Conservation (phyloP, 2,329 filamentous ascomycete species). For the Pleoardoris graminearum region DNA sequence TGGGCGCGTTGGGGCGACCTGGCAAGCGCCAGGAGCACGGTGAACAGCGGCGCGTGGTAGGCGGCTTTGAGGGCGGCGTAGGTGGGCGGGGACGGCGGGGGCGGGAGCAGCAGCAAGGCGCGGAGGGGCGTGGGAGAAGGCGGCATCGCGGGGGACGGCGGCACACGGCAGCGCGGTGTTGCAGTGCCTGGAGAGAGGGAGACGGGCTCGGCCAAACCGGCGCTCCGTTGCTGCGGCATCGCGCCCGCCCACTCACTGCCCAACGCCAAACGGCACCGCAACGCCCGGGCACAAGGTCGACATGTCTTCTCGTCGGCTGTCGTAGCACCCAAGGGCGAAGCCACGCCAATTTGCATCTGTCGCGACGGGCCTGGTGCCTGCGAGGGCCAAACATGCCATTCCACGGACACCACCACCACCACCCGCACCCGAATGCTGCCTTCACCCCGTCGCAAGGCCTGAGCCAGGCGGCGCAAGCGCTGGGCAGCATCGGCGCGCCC, state of each 20-base stretch:
- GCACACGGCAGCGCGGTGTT: constrained; percentile 3
- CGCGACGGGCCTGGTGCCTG: too few species aligned
- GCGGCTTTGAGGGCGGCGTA: constrained; percentile 48
- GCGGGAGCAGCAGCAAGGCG: constrained; percentile 51
- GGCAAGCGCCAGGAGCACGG: constrained; percentile 49
- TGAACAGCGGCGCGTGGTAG: constrained; percentile 48
- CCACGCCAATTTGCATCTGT: too few species aligned
- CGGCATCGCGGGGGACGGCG: constrained; percentile 33
- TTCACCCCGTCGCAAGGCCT: constrained; percentile 48
- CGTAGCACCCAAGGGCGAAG: too few species aligned
- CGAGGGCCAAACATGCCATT: constrained; percentile 43
- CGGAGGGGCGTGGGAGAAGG: constrained; percentile 24
- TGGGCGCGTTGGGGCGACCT: constrained; percentile 32
- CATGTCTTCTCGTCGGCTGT: too few species aligned
- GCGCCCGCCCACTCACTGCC: not conserved
- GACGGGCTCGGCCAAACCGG: too few species aligned
- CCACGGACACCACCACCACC: constrained; percentile 42
- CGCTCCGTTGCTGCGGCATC: too few species aligned
- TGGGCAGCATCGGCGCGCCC: constrained; percentile 54
- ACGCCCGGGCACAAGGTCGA: too few species aligned
- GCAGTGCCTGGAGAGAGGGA: too few species aligned
- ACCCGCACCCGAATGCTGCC: constrained; percentile 39
- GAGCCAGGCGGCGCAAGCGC: constrained; percentile 50
- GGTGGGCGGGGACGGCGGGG: constrained; percentile 46
- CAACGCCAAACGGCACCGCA: too few species aligned